A percentile compares a stretch with the other conserved stretches of the same genome.
Conservation (phyloP, 106 monocot genomes). For the Dendrobium chrysotoxum region DNA sequence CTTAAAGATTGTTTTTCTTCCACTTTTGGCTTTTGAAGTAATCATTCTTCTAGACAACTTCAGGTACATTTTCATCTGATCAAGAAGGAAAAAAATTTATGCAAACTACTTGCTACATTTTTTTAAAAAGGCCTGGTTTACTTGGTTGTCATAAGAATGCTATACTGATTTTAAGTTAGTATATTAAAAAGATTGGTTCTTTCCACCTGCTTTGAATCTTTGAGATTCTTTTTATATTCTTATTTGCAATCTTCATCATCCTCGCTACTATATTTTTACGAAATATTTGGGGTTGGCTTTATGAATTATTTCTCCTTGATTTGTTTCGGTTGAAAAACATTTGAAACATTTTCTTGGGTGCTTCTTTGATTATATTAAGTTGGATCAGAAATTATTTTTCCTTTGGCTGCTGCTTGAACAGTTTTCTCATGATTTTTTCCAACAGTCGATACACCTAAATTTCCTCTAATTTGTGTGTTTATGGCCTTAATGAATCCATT, state of each 20-base stretch:
- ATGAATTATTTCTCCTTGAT: neutral
- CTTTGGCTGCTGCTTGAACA: neutral
- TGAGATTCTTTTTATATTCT: neutral
- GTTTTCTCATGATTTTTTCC: neutral
- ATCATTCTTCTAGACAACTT: conserved; percentile 91
- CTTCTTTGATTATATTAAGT: neutral
- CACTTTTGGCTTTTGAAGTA: conserved; percentile 78
- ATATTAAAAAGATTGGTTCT: neutral
- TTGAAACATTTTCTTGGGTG: neutral
- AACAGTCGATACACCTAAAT: neutral
- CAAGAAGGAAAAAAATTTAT: neutral
- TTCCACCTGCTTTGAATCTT: neutral
- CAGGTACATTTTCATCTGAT: conserved; percentile 42
- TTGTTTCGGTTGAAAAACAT: neutral
- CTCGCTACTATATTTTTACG: neutral
- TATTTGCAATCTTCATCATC: neutral
- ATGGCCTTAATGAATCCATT: neutral
- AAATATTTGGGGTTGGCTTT: neutral
- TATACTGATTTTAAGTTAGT: neutral
- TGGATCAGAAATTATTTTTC: neutral
- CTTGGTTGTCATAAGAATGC: neutral
- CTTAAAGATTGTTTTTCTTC: conserved; percentile 96
- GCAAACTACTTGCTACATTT: neutral
- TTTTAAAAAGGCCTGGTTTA: neutral
- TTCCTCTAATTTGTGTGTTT: neutral